A percentile compares a stretch with the other conserved stretches of the same genome.
These are phyloP conservation scores for Elsinoe perseae DNA, from an alignment of 2,329 filamentous ascomycete species.

Conservation along the genomic window DNA sequence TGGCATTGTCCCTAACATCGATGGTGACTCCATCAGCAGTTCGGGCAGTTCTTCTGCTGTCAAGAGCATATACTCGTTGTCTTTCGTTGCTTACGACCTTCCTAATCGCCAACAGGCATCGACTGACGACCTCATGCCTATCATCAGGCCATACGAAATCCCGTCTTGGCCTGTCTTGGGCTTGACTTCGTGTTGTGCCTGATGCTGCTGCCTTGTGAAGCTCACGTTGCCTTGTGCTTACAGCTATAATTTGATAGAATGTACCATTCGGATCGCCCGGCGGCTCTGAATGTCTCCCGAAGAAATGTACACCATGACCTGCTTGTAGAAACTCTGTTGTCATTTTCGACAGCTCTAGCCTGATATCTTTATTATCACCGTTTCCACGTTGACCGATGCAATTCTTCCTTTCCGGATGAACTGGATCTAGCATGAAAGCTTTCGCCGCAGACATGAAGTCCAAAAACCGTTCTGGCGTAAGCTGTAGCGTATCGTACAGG, in stretches of 20 bases:
- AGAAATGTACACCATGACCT: slow-evolving; percentile 34
- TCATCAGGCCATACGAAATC: slow-evolving; percentile 49
- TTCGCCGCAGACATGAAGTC: slow-evolving; percentile 50
- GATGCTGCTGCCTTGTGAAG: neutral
- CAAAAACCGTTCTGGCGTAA: slow-evolving; percentile 50
- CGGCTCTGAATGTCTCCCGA: slow-evolving; percentile 31
- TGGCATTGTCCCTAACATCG: neutral
- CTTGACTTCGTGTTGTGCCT: neutral
- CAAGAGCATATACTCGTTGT: slow-evolving; percentile 50
- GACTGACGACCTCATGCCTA: slow-evolving; percentile 47
- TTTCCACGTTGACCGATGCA: slow-evolving; percentile 46
- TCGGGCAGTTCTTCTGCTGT: slow-evolving; percentile 46
- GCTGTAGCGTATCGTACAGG: slow-evolving; percentile 48
- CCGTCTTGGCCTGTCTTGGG: slow-evolving; percentile 19
- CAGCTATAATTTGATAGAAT: neutral
- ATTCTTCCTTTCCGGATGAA: slow-evolving; percentile 47
- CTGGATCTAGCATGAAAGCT: slow-evolving; percentile 49
- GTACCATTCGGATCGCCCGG: slow-evolving; percentile 19
- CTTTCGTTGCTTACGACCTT: slow-evolving; percentile 55
- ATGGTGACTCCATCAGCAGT: slow-evolving; percentile 31
- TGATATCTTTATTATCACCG: slow-evolving; percentile 48
- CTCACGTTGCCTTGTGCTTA: neutral
- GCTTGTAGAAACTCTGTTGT: slow-evolving; percentile 48
- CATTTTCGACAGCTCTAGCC: slow-evolving; percentile 49
- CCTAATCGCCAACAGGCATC: slow-evolving; percentile 50